Base-by-base conservation (phyloP, 1,139 yeast genomes). In the Keqinozyma sinolaborantium region DNA sequence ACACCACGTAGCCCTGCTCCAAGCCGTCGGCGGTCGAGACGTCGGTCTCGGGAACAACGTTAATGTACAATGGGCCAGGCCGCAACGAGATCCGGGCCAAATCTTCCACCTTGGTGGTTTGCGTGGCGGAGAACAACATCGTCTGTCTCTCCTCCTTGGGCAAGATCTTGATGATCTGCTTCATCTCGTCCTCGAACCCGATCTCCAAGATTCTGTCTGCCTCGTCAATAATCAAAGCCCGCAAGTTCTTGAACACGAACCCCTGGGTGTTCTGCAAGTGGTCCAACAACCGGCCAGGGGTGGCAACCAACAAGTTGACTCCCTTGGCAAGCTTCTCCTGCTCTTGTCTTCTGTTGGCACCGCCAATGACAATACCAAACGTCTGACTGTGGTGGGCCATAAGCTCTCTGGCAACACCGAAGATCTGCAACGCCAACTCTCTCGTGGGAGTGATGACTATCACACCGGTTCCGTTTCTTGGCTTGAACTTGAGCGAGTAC, bases 111-210 rank as follows among this genome's bases (percentile, higher is more conserved):
- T 94, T 94, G 28, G 97, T 92, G 25, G 99, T 92, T 60, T 92
- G 99, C 1, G 99, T 92, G 30, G 99, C 98, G 11, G 97, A 88
- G 57, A 94, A 92, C 47, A 92, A 69, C 97, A 92, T 92, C 25
- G 96, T 76, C 61, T 92, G 99, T 64, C 99, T 83, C 46, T 84
- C 90, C 44, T 88, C 95, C 43, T 79, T 83, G 30, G 99, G 99
- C 53, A 94, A 70, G 41, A 94, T 86, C 62, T 83, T 86, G 53
- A 92, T 87, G 52, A 92, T 92, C 63, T 94, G 97, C 59, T 77
- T 84, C 97, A 92, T 92, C 69, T 92, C 97, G 47, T 92, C 97
- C 67, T 92, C 97, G 62, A 92, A 92, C 42, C 98, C 98, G 53
- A 88, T 88, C 62, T 92, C 97, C 54, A 92, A 70, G 47, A 92